Evolutionary conservation across 371 early-diverging fungal species (phyloP), one percentile per base, ranked within the genome.

Genomic region (Cokeromyces recurvatus): DNA sequence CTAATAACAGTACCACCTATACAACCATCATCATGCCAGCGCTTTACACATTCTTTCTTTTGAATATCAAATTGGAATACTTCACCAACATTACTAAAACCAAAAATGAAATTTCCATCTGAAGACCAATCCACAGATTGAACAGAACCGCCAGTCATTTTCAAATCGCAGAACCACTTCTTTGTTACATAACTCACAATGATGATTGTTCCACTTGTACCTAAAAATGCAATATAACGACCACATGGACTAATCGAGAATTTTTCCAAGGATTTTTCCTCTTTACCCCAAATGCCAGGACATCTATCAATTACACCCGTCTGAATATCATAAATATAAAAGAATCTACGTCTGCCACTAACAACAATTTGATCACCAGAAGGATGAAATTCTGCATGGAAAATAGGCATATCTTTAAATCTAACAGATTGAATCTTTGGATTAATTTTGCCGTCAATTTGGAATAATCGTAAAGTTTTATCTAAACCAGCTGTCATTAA

Each of bases 381-480:
- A n/a, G 84, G 72, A 8, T 85, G 79, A 56, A 95, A 95, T 40
- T 66, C 67, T 2, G 94, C 92, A 14, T 66, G 60, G 43, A 69
- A 68, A 32, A 92, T 84, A 0, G 89, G 89, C 60, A 93, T 57
- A 62, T 94, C 94, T 48, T 88, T 82, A 59, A 92, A 80, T 41
- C 72, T 72, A 16, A 94, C 72, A 2, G 86, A 84, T 64, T 91
- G 90, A 43, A 96, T 78, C 62, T 92, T 86, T 20, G 82, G 88
- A 66, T 95, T 96, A 32, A 85, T 64, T 62, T 89, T 89, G 19
- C 94, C 95, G 48, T 96, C 94, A 5, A 95, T 78, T 44, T 88
- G 89, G 68, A 94, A 94, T 29, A 95, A 59, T 10, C 89, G 75
- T 42, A 95, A 47, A 2, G 92, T 92, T 59, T 82, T 85, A 63